Evolutionary conservation across 176 grass and related monocot genomes (phyloP), one percentile per base, ranked within the genome.

Genomic region (Oropetium thomaeum): DNA sequence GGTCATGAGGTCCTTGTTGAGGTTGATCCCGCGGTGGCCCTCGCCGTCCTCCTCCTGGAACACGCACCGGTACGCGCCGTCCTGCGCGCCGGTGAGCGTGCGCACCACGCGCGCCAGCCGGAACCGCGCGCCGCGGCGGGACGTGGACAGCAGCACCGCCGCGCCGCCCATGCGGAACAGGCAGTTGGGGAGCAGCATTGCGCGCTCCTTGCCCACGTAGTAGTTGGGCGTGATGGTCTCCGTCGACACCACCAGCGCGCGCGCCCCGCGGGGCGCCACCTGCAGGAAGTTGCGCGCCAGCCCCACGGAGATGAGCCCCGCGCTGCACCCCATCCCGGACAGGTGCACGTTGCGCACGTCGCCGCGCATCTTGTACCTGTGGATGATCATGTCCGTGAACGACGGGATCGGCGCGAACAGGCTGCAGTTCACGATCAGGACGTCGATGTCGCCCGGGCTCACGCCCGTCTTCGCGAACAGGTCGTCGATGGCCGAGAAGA

Each of bases 171-270:
- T 93, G 1, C 91, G 80, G 84, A 93, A 93, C 1, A 93, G 84
- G 71, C 91, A 93, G 84, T 93, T 93, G 22, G 91, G 91, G 2
- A 93, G 84, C 0, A 93, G 87, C 91, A 93, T 93, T 1, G 91
- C 84, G 66, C 91, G 87, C 91, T 93, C 91, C 37, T 82, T 90
- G 0, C 91, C 91, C 9, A 90, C 62, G 79, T 93, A 93, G 84
- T 93, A 93, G 79, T 93, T 93, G 0, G 91, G 91, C 0, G 91
- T 93, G 84, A 93, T 90, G 64, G 88, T 93, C 85, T 93, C 91
- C 8, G 91, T 93, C 0, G 91, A 93, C 62, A 93, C 87, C 20
- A 93, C 84, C 31, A 93, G 84, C 32, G 87, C 87, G 67, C 76
- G 70, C 16, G 83, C 69, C 10, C 88, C 88, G 0, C 11, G 48